phyloP scores from a whole-genome alignment of 1,284 basidiomycete species.

The Ustilago hordei region DNA sequence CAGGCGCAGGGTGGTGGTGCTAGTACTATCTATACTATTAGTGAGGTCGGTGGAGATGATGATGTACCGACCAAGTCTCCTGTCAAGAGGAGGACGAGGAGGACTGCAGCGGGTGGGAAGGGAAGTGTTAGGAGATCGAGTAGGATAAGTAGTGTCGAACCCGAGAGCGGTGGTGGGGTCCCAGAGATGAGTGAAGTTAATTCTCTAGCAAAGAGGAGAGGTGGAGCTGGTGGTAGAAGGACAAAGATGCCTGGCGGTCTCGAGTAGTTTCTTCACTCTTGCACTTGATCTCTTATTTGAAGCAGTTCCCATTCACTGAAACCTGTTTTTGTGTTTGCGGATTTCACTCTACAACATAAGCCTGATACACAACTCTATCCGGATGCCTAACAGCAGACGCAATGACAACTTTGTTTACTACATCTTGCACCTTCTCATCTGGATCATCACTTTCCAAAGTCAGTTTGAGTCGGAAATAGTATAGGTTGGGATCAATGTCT shows the following conservation, averaged over 20 bases:
- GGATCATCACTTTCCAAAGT: constrained; percentile 36
- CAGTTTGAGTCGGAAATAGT: constrained; percentile 41
- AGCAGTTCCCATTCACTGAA: no score
- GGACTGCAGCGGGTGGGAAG: constrained; percentile 1
- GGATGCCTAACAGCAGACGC: constrained; percentile 34
- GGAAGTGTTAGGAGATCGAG: constrained; percentile 34
- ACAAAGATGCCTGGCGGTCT: constrained; percentile 43
- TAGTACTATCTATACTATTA: constrained; percentile 52
- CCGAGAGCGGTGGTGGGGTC: not conserved
- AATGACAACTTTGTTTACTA: constrained; percentile 42
- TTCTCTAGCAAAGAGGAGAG: constrained; percentile 28
- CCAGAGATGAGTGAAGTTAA: constrained; percentile 14
- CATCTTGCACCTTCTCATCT: constrained; percentile 30
- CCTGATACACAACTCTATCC: constrained; percentile 31
- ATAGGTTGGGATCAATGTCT: constrained; percentile 26
- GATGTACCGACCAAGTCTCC: constrained; percentile 5
- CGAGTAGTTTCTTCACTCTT: constrained; percentile 17
- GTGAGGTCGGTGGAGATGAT: constrained; percentile 37
- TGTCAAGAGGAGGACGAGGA: constrained; percentile 4
- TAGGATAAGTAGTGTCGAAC: constrained; percentile 41
- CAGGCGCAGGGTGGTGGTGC: constrained; percentile 12
- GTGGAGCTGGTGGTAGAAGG: not conserved
- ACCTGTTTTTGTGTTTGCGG: not conserved
- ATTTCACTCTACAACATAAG: constrained; percentile 34
- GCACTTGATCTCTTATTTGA: no score